Evolutionary conservation across 805 yeast genomes (phyloP).

Genomic region (Candida chauliodis): DNA sequence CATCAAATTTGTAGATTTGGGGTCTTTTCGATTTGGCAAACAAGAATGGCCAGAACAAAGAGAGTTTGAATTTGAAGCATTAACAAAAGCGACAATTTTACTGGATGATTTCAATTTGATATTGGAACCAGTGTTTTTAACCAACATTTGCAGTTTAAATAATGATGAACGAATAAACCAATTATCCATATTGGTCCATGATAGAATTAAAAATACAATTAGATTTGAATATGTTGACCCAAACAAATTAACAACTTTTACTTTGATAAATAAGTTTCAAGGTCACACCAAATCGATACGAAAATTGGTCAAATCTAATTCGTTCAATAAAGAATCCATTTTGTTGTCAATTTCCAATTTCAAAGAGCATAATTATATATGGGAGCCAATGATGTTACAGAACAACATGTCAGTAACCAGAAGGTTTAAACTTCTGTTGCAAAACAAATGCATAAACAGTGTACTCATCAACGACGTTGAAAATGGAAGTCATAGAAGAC

Average conservation of each 20-base stretch:
- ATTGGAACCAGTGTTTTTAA: slow-evolving; percentile 17
- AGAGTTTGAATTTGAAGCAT: no score
- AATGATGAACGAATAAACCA: slow-evolving; percentile 8
- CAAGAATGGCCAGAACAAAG: slow-evolving; percentile 11
- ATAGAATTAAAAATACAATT: slow-evolving; percentile 33
- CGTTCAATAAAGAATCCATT: slow-evolving; percentile 21
- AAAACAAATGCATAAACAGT: slow-evolving; percentile 17
- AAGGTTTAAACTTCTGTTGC: slow-evolving; percentile 23
- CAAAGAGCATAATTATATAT: slow-evolving; percentile 35
- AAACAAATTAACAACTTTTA: slow-evolving; percentile 8
- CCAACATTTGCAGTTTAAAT: slow-evolving; percentile 12
- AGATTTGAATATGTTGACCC: slow-evolving; percentile 20
- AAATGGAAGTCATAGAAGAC: slow-evolving; percentile 20
- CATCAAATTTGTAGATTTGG: slow-evolving; percentile 39
- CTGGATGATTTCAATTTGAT: slow-evolving; percentile 13
- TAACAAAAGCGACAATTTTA: slow-evolving; percentile 9
- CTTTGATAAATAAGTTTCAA: slow-evolving; percentile 52
- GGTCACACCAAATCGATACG: slow-evolving; percentile 85
- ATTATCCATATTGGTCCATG: slow-evolving; percentile 29
- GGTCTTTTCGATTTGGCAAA: slow-evolving; percentile 9
- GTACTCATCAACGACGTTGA: slow-evolving; percentile 32
- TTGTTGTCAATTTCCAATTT: slow-evolving; percentile 37
- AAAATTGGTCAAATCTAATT: slow-evolving; percentile 57
- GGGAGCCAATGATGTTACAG: slow-evolving; percentile 36
- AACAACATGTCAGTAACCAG: slow-evolving; percentile 29